Base-by-base conservation (phyloP, 768 basidiomycete species). In the Collybia mongolica region DNA sequence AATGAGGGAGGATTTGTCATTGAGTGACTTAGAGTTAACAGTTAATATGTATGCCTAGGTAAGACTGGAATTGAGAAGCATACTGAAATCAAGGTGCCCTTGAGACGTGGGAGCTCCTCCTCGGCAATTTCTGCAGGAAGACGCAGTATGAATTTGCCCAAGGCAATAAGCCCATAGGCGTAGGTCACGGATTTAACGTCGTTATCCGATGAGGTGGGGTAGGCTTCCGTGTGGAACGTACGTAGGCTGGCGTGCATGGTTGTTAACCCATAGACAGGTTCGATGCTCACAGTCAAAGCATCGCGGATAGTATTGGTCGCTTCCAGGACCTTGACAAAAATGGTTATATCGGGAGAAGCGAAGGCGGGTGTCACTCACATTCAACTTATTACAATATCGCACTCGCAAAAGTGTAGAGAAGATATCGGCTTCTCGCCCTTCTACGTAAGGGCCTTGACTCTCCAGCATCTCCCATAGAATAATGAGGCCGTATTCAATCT, bases 251-350 rank as follows among this genome's bases (percentile, higher is more conserved):
- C 84, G 54, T 92, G 89, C 72, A 92, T 79, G 5, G 88, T 92
- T 12, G 88, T 90, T 56, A 93, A 67, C 6, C 91, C 91, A 58
- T 90, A 92, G 18, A 93, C 88, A 17, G 92, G 87, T 54, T 90
- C 92, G 57, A 88, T 80, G 54, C 80, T 83, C 8, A 75, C 70
- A 19, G 87, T 81, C 29, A 93, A 72, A 15, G 77, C 76, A 64
- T 93, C 90, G 37, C 91, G 86, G 54, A 93, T 85, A 1, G 84
- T 81, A 58, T 81, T 90, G 11, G 90, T 91, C 4, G 88, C 91
- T 63, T 92, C 89, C 46, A 91, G 73, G 35, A 93, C 83, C 91
- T 93, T 47, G 28, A 18, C 6, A 38, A 54, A 46, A 24, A 39
- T 22, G 19, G 23, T 46, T 18, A 45, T 15, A 14, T 32, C 32